Percentiles rank a stretch among this genome's conserved stretches.
Conservation (phyloP, 257 asterid species). For the Gentiana dahurica region DNA sequence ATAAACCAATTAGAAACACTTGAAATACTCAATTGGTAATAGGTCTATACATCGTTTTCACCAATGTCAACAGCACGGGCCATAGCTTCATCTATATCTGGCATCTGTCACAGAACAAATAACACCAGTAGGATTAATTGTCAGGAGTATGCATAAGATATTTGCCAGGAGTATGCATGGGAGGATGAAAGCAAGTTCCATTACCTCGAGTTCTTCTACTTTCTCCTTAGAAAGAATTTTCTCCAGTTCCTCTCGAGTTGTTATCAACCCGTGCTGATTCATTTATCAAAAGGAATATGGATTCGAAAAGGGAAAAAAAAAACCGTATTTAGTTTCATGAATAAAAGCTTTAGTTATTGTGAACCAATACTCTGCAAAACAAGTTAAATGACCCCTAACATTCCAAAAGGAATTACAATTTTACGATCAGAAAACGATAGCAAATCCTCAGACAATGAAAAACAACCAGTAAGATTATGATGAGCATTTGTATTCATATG, state of each 20-base stretch:
- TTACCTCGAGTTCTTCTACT: constrained; percentile 74
- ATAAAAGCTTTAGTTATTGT: too few species aligned
- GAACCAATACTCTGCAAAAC: too few species aligned
- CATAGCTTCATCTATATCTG: constrained; percentile 93
- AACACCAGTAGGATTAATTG: constrained; percentile 5
- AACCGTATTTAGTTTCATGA: too few species aligned
- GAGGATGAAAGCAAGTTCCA: constrained; percentile 2
- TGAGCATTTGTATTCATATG: too few species aligned
- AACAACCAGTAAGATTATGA: too few species aligned
- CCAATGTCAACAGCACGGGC: constrained; percentile 96
- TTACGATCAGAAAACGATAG: too few species aligned
- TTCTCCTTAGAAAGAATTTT: constrained; percentile 54
- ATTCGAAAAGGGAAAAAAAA: too few species aligned
- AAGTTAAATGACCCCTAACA: too few species aligned
- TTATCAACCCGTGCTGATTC: constrained; percentile 64
- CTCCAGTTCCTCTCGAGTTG: constrained; percentile 72
- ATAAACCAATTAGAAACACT: not conserved
- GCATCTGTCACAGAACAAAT: constrained; percentile 32
- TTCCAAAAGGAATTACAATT: too few species aligned
- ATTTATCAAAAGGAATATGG: too few species aligned
- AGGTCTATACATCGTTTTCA: constrained; percentile 66
- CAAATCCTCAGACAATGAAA: too few species aligned
- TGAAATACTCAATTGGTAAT: not conserved
- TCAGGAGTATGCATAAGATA: not conserved
- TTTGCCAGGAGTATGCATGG: not conserved